Evolutionary conservation across 371 early-diverging fungal species (phyloP).

Genomic region (Haplosporangium sp.): DNA sequence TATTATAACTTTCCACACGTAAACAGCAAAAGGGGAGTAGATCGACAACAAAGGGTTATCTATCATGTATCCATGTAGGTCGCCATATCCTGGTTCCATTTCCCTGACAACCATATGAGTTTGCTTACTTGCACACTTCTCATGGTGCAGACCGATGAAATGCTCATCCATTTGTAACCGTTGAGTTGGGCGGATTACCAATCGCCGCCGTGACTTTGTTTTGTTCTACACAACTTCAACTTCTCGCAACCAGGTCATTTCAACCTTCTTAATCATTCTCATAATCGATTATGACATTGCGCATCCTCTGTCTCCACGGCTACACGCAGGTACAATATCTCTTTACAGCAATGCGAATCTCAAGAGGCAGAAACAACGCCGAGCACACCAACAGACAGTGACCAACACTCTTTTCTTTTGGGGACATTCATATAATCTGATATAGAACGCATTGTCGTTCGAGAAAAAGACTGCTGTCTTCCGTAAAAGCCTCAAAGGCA

Average conservation of each 20-base stretch:
- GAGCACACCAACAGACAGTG: background rate
- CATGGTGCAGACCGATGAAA: no score
- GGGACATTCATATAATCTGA: background rate
- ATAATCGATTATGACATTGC: constrained; percentile 13
- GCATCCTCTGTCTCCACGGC: constrained; percentile 83
- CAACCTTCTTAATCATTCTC: background rate
- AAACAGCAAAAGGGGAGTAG: no score
- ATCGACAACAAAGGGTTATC: no score
- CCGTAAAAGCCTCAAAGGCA: constrained; percentile 69
- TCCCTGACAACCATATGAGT: no score
- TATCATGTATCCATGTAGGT: no score
- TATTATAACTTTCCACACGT: no score
- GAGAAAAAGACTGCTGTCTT: constrained; percentile 76
- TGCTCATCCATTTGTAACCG: no score
- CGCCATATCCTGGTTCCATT: no score
- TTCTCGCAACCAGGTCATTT: background rate
- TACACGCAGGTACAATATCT: constrained; percentile 60
- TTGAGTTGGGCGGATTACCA: background rate
- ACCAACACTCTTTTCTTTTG: background rate
- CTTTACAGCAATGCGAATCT: no score
- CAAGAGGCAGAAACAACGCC: no score
- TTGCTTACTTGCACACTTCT: no score
- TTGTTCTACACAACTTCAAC: background rate
- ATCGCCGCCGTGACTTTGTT: background rate
- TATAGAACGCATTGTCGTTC: constrained; percentile 72